Conservation (phyloP, 2,329 filamentous ascomycete genomes). For the Cladophialophora immunda region DNA sequence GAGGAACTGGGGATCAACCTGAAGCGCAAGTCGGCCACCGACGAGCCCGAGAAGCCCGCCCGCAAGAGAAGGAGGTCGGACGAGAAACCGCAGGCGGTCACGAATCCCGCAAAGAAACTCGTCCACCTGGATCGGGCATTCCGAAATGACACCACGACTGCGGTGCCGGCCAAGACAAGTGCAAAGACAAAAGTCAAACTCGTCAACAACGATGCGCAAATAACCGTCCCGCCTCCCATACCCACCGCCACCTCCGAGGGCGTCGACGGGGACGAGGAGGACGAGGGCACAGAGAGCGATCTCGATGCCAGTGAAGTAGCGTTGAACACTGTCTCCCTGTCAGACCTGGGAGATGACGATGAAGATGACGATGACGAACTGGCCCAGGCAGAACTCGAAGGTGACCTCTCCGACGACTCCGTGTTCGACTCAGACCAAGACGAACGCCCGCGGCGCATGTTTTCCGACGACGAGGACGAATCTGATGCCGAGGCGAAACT, state of each 20-base stretch:
- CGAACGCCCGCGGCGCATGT: conserved; percentile 72
- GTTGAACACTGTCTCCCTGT: conserved; percentile 50
- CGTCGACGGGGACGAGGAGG: conserved; percentile 55
- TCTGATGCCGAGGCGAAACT: conserved; percentile 89
- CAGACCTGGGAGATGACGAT: conserved; percentile 37
- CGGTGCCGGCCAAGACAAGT: conserved; percentile 46
- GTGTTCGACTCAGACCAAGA: conserved; percentile 76
- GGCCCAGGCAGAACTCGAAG: conserved; percentile 44
- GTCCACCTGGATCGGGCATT: conserved; percentile 45
- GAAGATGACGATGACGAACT: conserved; percentile 39
- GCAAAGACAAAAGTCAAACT: conserved; percentile 45
- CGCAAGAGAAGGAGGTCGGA: conserved; percentile 72
- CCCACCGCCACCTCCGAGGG: conserved; percentile 43
- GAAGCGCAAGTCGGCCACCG: conserved; percentile 84
- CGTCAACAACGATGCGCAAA: conserved; percentile 43
- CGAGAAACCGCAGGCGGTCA: conserved; percentile 49
- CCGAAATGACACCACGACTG: conserved; percentile 43
- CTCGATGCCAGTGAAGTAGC: conserved; percentile 57
- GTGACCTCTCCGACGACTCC: conserved; percentile 62
- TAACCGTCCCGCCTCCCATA: conserved; percentile 41
- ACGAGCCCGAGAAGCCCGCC: conserved; percentile 64
- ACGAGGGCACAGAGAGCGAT: conserved; percentile 51
- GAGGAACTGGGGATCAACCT: conserved; percentile 73
- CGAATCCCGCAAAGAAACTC: conserved; percentile 53
- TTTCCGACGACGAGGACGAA: conserved; percentile 93